Evolutionary conservation across 2,329 filamentous ascomycete species (phyloP), one percentile per base, ranked within the genome.

Genomic region (Coniochaeta sp.): DNA sequence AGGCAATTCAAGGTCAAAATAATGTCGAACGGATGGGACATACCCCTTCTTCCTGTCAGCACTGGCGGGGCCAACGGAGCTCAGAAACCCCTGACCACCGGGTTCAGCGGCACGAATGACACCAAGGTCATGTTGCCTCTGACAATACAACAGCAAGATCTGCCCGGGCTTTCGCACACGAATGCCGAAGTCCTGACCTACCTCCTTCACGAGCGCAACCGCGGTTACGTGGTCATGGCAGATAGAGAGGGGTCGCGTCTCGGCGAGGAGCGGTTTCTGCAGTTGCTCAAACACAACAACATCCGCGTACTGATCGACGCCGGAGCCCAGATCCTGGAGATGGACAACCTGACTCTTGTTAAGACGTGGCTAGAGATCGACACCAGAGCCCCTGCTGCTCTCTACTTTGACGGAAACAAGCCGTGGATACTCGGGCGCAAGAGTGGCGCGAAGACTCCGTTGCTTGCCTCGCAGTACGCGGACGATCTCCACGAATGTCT

Each of bases 61-160:
- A 10, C 32, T 28, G 3, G 19, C 17, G n/a, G 63, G 12, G 61
- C 68, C 28, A 66, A 60, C 28, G 59, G 30, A 17, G 54, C 28
- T 40, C 58, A 34, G 19, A 61, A 44, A 66, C 72, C 62, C 2
- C 62, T 79, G 1, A 88, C 86, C 0, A 89, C 87, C 0, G 88
- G 88, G 0, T 91, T 92, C 67, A 88, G 84, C 8, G 88, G 88
- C 0, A 91, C 89, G 0, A 90, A 89, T 52, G 88, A 91, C 66
- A 85, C 82, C 22, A 76, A 80, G 40, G 73, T 71, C 0, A 75
- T 88, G 36, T 70, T 90, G 0, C 88, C 88, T 0, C 69, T 85
- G n/a, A 84, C 78, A 0, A 83, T 90, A 22, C 69, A 74, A 22
- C 87, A 90, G 58, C 71, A 82, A 0, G 86, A 91, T 61, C 75